These are phyloP conservation scores for Trichoderma koningiopsis DNA, from an alignment of 2,329 filamentous ascomycete species.

Conservation along the genomic window DNA sequence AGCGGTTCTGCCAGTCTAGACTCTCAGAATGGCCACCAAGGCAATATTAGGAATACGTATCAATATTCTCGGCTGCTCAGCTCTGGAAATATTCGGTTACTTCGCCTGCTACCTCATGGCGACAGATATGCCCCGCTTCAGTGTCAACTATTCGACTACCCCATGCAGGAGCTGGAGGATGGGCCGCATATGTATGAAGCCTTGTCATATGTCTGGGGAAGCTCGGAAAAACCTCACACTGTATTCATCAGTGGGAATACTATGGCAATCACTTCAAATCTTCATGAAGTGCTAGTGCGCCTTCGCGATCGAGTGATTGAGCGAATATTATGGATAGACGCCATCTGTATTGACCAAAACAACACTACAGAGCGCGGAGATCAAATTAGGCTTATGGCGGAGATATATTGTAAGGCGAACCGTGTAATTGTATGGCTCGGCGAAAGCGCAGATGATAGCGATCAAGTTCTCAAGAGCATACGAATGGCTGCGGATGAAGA, in stretches of 20 bases:
- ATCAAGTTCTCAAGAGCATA: constrained; percentile 3
- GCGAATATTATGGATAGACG: constrained; percentile 24
- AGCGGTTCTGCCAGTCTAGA: not conserved
- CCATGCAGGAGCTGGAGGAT: not conserved
- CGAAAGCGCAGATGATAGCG: not conserved
- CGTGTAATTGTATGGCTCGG: constrained; percentile 25
- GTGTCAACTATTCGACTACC: constrained; percentile 16
- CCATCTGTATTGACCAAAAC: constrained; percentile 22
- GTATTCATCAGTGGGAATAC: not conserved
- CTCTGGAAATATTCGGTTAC: constrained; percentile 6
- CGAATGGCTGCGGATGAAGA: constrained; percentile 8
- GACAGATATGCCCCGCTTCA: not conserved
- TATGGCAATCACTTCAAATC: constrained; percentile 17
- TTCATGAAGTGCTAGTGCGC: constrained; percentile 5
- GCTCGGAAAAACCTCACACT: not conserved
- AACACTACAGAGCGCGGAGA: constrained; percentile 9
- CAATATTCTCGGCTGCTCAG: not conserved
- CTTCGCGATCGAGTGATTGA: constrained; percentile 10
- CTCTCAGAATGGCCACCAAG: not conserved
- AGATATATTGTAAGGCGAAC: constrained; percentile 24
- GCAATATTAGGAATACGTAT: not conserved
- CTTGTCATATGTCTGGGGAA: constrained; percentile 22
- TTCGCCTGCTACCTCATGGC: constrained; percentile 1
- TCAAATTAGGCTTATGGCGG: constrained; percentile 20
- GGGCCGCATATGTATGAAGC: constrained; percentile 18